Conservation (phyloP, 352 stramenopile genomes). For the Phytophthora aleatoria region DNA sequence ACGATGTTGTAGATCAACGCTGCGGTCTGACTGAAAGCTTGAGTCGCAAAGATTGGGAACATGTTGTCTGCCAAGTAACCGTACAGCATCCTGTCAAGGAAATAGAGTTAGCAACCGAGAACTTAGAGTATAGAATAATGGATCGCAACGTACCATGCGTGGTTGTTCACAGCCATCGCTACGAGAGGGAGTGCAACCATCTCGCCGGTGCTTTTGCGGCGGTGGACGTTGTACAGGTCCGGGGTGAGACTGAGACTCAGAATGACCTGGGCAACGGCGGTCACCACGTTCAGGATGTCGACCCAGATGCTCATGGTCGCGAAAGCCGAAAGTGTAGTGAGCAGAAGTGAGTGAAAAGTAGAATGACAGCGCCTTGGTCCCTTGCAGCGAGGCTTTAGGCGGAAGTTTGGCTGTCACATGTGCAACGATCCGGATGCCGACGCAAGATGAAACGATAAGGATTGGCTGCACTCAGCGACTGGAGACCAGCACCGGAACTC, state of each 20-base stretch:
- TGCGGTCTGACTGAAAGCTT: slow-evolving; percentile 26
- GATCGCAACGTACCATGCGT: slow-evolving; percentile 26
- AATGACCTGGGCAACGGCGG: slow-evolving; percentile 19
- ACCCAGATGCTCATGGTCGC: slow-evolving; percentile 24
- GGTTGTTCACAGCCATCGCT: slow-evolving; percentile 25
- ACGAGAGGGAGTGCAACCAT: slow-evolving; percentile 30
- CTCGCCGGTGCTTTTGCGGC: slow-evolving; percentile 21
- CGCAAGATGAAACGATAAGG: not conserved
- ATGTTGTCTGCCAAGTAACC: slow-evolving; percentile 29
- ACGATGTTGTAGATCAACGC: slow-evolving; percentile 24
- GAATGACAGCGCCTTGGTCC: slow-evolving; percentile 1
- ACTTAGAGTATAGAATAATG: not conserved
- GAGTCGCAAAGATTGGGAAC: slow-evolving; percentile 34
- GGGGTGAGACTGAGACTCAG: slow-evolving; percentile 27
- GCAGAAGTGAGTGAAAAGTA: slow-evolving; percentile 1
- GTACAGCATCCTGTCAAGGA: slow-evolving; percentile 24
- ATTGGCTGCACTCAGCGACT: slow-evolving; percentile 14
- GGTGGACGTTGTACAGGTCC: slow-evolving; percentile 31
- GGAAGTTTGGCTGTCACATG: slow-evolving; percentile 7
- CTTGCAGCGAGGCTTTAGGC: not conserved
- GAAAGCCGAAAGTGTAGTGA: not conserved
- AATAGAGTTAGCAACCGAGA: not conserved
- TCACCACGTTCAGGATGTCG: slow-evolving; percentile 22
- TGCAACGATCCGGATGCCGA: slow-evolving; percentile 5
- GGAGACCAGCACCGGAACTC: slow-evolving; percentile 18